These are phyloP conservation scores for Lentinula aciculospora DNA, from an alignment of 768 basidiomycete species.

Conservation along the genomic window DNA sequence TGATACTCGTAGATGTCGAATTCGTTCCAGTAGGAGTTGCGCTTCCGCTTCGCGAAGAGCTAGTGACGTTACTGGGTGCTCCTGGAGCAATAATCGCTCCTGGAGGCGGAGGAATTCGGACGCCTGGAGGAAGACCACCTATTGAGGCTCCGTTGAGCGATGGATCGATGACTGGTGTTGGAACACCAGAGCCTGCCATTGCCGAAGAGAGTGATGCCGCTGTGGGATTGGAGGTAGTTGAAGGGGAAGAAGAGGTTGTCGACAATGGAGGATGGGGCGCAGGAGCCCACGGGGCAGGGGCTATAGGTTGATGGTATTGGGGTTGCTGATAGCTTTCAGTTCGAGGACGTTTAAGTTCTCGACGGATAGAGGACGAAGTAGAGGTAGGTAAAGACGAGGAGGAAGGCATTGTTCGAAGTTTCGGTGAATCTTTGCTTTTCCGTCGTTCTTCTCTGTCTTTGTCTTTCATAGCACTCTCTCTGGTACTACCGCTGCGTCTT, in stretches of 20 bases:
- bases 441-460: not conserved
- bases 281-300: slow-evolving; percentile 6
- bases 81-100: slow-evolving; percentile 12
- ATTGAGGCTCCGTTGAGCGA: not conserved
- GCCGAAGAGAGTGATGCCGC: not conserved
- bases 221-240: not conserved
- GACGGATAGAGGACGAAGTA: not conserved
- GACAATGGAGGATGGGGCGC: not conserved
- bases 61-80: not conserved
- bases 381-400: not conserved
- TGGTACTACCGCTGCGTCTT: not conserved
- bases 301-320: slow-evolving; percentile 4
- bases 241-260: not conserved
- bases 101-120: slow-evolving; percentile 15
- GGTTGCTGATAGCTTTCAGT: slow-evolving; percentile 1
- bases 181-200: not conserved
- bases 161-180: not conserved
- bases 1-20: not conserved
- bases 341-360: not conserved
- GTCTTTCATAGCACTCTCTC: not conserved
- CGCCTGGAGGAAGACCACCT: slow-evolving; percentile 3
- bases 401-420: not conserved
- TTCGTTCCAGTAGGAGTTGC: not conserved
- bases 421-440: not conserved
- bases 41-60: not conserved